Conservation (phyloP, 2,329 filamentous ascomycete species). For the Colletotrichum salicis region DNA sequence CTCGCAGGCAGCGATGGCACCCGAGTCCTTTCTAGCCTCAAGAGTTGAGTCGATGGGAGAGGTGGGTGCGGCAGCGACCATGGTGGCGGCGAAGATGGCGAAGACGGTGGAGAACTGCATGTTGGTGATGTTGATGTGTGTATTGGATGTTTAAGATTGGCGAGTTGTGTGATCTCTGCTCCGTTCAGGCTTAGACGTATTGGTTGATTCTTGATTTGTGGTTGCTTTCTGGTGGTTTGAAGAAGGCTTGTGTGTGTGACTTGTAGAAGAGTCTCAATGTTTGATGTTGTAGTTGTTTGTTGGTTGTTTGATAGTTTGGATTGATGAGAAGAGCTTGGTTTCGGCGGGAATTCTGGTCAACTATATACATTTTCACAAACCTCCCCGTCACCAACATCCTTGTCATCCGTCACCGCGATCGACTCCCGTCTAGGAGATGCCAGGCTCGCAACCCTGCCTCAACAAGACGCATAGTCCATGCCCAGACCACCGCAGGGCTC, state of each 20-base stretch:
- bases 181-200: not conserved
- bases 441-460: not conserved
- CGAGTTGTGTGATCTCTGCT: fast-evolving
- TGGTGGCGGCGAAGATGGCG: not conserved
- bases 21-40: not conserved
- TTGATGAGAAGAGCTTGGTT: fast-evolving
- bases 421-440: not conserved
- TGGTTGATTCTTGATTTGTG: not conserved
- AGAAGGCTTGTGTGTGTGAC: not conserved
- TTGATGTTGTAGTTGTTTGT: not conserved
- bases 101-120: not conserved
- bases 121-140: not conserved
- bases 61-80: not conserved
- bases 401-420: not conserved
- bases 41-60: not conserved
- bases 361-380: not conserved
- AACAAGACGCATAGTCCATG: not conserved
- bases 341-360: not conserved
- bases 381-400: not conserved
- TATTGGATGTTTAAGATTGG: not conserved
- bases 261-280: not conserved
- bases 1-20: not conserved
- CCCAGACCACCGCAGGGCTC: not conserved
- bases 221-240: not conserved
- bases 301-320: not conserved